Percentiles rank a stretch among this genome's conserved stretches.
These are phyloP conservation scores for Coemansia furcata DNA, from an alignment of 192 early-diverging fungal genomes.

Conservation along the genomic window DNA sequence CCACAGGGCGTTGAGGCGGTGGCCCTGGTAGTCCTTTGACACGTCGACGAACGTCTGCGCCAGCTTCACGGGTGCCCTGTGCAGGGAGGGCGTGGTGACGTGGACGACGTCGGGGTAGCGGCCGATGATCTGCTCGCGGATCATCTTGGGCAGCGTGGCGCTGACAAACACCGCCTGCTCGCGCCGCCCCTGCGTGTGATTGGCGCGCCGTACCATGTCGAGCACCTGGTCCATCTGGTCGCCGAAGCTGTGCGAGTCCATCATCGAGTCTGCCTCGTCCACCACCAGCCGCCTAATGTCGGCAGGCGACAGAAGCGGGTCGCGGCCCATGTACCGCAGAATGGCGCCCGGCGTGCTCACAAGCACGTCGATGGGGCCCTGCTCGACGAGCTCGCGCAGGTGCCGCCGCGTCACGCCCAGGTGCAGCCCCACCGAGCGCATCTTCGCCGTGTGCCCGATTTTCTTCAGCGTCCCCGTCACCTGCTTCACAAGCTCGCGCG, in stretches of 20 bases:
- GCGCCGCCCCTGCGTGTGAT: constrained; percentile 34
- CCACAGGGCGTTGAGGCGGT: constrained; percentile 68
- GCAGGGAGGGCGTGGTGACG: constrained; percentile 79
- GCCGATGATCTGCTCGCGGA: constrained; percentile 58
- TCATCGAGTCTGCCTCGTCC: constrained; percentile 94
- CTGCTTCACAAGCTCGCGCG: constrained; percentile 83
- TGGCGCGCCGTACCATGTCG: constrained; percentile 38
- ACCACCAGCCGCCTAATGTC: constrained; percentile 71
- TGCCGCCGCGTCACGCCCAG: constrained; percentile 48
- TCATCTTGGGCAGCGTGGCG: constrained; percentile 69
- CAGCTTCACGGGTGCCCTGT: constrained; percentile 70
- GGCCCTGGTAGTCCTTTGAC: constrained; percentile 60
- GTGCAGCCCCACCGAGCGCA: constrained; percentile 65
- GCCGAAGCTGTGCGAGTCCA: constrained; percentile 74
- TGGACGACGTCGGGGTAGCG: constrained; percentile 60
- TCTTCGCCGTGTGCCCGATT: constrained; percentile 65
- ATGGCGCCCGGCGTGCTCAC: constrained; percentile 75
- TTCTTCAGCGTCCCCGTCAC: constrained; percentile 71
- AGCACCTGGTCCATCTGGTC: constrained; percentile 64
- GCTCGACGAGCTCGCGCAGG: constrained; percentile 51
- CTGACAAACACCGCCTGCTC: constrained; percentile 64
- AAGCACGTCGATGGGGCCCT: constrained; percentile 78
- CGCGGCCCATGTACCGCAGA: constrained; percentile 57
- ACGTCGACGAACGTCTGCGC: constrained; percentile 80
- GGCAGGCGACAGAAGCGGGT: constrained; percentile 59